These are phyloP conservation scores for Coprinopsis marcescibilis DNA, from an alignment of 768 basidiomycete genomes.

Conservation along the genomic window DNA sequence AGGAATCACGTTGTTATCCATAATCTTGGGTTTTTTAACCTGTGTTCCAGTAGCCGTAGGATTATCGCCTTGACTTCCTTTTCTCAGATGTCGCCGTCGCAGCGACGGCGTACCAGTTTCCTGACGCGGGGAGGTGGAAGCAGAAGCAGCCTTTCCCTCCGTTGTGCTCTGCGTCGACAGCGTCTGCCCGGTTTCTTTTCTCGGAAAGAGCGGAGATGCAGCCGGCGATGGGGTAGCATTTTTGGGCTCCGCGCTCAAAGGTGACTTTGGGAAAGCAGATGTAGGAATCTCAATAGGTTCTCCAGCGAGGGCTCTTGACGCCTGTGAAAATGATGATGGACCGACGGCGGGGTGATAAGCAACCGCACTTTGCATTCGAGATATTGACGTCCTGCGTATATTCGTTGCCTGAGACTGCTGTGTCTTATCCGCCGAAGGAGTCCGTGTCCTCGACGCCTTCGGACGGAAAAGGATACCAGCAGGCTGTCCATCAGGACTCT, in stretches of 20 bases:
- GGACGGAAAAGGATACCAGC: conserved; percentile 95
- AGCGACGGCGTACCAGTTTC: background rate
- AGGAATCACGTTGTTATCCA: conserved; percentile 75
- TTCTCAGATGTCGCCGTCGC: conserved; percentile 6
- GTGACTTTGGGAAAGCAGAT: too few relatives aligned
- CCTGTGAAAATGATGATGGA: too few relatives aligned
- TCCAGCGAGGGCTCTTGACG: too few relatives aligned
- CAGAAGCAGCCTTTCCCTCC: conserved; percentile 1
- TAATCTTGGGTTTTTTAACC: conserved; percentile 45
- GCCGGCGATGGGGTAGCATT: background rate
- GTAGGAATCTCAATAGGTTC: too few relatives aligned
- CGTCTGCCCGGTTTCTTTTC: too few relatives aligned
- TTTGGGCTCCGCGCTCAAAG: too few relatives aligned
- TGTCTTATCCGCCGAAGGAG: too few relatives aligned
- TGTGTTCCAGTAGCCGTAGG: conserved; percentile 23
- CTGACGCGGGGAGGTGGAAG: conserved; percentile 3
- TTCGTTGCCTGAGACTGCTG: too few relatives aligned
- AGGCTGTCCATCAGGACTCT: conserved; percentile 89
- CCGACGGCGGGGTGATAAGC: too few relatives aligned
- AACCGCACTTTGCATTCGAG: too few relatives aligned
- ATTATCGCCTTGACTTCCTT: conserved; percentile 11
- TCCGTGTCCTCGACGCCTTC: conserved; percentile 26
- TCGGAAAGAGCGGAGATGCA: too few relatives aligned
- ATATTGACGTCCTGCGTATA: too few relatives aligned
- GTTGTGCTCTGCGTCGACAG: background rate